Base-by-base conservation (phyloP, 164 flowering plant genomes). In the Houttuynia cordata region DNA sequence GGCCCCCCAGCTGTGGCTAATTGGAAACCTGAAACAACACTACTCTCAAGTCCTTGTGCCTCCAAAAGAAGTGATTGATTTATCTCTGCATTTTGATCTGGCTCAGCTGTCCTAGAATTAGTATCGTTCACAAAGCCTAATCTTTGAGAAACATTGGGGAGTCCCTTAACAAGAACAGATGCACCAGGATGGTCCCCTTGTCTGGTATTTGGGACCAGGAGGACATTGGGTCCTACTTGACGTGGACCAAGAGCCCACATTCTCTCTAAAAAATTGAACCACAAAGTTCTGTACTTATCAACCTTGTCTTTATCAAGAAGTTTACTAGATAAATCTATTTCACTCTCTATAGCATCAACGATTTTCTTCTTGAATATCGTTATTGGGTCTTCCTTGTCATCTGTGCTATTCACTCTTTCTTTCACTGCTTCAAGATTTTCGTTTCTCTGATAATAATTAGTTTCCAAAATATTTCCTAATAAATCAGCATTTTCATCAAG, bases 1-100 rank as follows among this genome's bases (percentile, higher is more conserved):
- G 96, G 97, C 34, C 97, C 96, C 49, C 94, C 70, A 56, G 83
- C 81, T 25, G 96, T 80, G 45, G 96, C 94, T n/a, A 91, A 66
- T 68, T 91, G 96, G 71, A 88, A 91, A 41, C 97, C 97, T 40
- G 96, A 86, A 18, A 85, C 64, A 19, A 91, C 74, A 68, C 90
- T 81, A 74, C 81, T 88, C 64, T 77, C 87, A 59, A 88, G 83
- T 62, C 74, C 67, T 70, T 78, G 75, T 25, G 85, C 92, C 64
- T 86, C 96, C 58, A 23, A 60, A 34, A 37, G 45, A 21, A 81
- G 55, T 14, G 17, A 42, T 10, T 42, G 15, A 42, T 42, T 42
- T 45, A 8, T 1, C 12, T 45, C 49, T 45, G 49, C 14, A 10
- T 45, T 45, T 45, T 45, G 49, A 45, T 17, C 49, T 17, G 8